Evolutionary conservation across 768 basidiomycete species (phyloP), one percentile per base, ranked within the genome.

Genomic region (Glaciozyma antarctica): DNA sequence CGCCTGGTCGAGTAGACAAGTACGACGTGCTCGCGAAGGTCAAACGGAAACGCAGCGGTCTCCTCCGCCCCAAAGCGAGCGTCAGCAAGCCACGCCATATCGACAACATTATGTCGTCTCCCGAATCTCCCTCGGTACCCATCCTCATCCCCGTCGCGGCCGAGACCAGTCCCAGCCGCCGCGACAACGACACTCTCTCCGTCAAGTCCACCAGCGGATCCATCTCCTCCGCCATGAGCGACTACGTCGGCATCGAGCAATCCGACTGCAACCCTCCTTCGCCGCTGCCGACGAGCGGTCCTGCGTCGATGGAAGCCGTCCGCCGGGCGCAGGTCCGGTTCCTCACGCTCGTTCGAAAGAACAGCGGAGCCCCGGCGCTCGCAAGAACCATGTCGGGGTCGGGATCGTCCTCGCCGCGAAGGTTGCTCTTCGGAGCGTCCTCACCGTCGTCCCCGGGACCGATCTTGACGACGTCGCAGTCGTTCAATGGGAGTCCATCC

Each of bases 11-110:
- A 6, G 2, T 4, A 66, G 64, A 63, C 82, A 95, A 95, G 73
- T 91, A 90, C 73, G 86, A 93, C 71, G 87, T 93, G 10, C 76
- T 84, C 61, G 81, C 82, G 30, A 81, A 82, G 3, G 74, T 81
- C 24, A 86, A 84, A 75, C 81, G 71, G 72, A 81, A 75, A 55
- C 62, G 65, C 2, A 41, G 48, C 2, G 30, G n/a, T 60, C 45
- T 21, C 43, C 47, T 28, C 21, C 44, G 44, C 10, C 45, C 47
- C 30, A 59, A 19, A 5, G 22, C 58, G 26, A 28, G 58, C 45
- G 21, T 26, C 7, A 34, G 47, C 34, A 56, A 28, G 10, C 43
- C 34, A 47, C 34, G 24, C 10, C 9, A 21, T 22, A 58, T 58
- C 28, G 64, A 63, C 52, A 55, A 55, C 0, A 62, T 61, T 19